A percentile compares a stretch with the other conserved stretches of the same genome.
Conservation (phyloP, 139 green algal genomes). For the Auxenochlorella pyrenoidosa region DNA sequence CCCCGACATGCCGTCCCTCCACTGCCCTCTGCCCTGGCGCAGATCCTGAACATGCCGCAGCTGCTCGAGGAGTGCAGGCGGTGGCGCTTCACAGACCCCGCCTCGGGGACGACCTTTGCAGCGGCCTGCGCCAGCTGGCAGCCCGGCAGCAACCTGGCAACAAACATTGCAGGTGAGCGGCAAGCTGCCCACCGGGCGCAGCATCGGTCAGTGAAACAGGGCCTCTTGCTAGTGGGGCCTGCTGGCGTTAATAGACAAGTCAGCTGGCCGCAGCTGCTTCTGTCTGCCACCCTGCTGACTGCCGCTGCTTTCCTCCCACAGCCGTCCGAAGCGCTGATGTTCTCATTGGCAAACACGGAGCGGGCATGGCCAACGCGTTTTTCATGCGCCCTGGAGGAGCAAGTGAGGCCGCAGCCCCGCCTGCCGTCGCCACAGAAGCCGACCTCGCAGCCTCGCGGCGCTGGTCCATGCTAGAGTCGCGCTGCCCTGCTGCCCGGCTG, state of each 20-base stretch:
- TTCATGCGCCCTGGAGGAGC: neutral
- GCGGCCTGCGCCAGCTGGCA: neutral
- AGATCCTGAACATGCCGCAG: neutral
- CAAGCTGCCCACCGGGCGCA: no score
- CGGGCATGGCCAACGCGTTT: neutral
- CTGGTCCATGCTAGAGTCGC: neutral
- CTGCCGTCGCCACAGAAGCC: no score
- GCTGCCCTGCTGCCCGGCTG: neutral
- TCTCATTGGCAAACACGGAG: neutral
- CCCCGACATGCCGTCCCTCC: neutral
- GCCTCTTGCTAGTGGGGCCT: no score
- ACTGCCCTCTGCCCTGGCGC: neutral
- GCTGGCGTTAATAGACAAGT: no score
- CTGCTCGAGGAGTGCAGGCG: neutral
- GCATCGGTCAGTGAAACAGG: no score
- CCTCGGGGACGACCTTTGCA: neutral
- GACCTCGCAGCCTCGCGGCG: neutral
- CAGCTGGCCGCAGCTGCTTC: neutral
- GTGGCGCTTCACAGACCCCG: neutral
- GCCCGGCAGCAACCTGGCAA: neutral
- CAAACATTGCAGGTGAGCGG: conserved; percentile 6
- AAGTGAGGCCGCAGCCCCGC: neutral
- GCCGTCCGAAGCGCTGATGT: neutral
- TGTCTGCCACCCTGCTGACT: neutral
- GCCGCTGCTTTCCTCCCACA: neutral